phyloP scores from a whole-genome alignment of 768 basidiomycete species.

The Leccinum sublutescens region DNA sequence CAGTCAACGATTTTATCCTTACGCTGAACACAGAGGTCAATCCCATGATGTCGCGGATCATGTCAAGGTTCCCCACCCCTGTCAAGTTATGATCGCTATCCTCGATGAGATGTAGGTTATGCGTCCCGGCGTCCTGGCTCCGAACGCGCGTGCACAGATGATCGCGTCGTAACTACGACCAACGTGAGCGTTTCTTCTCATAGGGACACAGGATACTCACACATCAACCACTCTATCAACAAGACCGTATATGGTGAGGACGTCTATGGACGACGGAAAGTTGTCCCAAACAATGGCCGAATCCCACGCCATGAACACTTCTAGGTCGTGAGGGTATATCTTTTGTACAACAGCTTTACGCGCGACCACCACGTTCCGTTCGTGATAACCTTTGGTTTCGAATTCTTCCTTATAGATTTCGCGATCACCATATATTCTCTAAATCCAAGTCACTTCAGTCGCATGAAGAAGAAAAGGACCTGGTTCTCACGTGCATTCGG shows the following conservation, averaged over 20 bases:
- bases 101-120: slow-evolving; percentile 68
- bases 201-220: slow-evolving; percentile 40
- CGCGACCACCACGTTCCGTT: slow-evolving; percentile 68
- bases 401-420: slow-evolving; percentile 49
- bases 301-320: slow-evolving; percentile 63
- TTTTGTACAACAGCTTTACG: slow-evolving; percentile 53
- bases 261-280: slow-evolving; percentile 63
- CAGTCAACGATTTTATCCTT: slow-evolving; percentile 66
- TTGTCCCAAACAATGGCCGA: slow-evolving; percentile 63
- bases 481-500: slow-evolving; percentile 64
- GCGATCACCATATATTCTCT: slow-evolving; percentile 32
- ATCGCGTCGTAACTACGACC: slow-evolving; percentile 61
- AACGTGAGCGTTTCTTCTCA: not conserved
- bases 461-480: not conserved
- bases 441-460: slow-evolving; percentile 4
- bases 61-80: slow-evolving; percentile 37
- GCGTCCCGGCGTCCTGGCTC: slow-evolving; percentile 60
- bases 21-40: slow-evolving; percentile 35
- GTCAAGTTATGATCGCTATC: slow-evolving; percentile 79
- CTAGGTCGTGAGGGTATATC: slow-evolving; percentile 59
- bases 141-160: slow-evolving; percentile 64
- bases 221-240: slow-evolving; percentile 65
- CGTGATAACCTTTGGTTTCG: slow-evolving; percentile 55
- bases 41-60: not conserved
- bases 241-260: slow-evolving; percentile 78